Evolutionary conservation across 2,329 filamentous ascomycete species (phyloP).

Genomic region (Alternaria triticimaculans): DNA sequence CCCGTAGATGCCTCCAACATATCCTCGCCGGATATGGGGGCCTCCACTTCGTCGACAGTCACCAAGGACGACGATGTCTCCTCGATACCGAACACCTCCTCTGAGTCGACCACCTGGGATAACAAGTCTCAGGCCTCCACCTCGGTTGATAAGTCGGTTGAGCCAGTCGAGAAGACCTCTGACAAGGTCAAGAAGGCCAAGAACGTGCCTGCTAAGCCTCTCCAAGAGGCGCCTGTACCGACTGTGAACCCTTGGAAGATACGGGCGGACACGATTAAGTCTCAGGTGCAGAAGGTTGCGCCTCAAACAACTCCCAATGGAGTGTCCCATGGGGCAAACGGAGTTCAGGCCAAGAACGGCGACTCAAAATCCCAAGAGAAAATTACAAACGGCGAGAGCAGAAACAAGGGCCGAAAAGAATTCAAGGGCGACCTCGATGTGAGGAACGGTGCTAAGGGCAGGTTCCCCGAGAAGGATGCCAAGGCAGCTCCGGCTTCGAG

Average conservation of each 20-base stretch:
- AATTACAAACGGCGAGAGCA: slow-evolving; percentile 22
- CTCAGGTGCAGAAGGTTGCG: slow-evolving; percentile 57
- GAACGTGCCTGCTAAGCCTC: slow-evolving; percentile 59
- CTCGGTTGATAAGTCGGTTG: slow-evolving; percentile 67
- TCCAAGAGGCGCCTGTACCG: slow-evolving; percentile 83
- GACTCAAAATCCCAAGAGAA: slow-evolving; percentile 31
- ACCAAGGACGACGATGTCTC: slow-evolving; percentile 67
- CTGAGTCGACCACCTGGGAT: slow-evolving; percentile 72
- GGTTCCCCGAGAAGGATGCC: slow-evolving; percentile 37
- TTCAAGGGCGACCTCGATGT: slow-evolving; percentile 31
- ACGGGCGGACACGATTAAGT: slow-evolving; percentile 70
- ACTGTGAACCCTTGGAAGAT: slow-evolving; percentile 88
- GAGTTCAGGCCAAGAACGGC: slow-evolving; percentile 31
- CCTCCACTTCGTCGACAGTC: slow-evolving; percentile 60
- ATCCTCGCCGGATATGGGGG: slow-evolving; percentile 62
- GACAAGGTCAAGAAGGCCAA: slow-evolving; percentile 59
- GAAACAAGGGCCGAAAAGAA: slow-evolving; percentile 36
- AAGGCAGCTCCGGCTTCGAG: slow-evolving; percentile 22
- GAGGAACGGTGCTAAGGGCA: slow-evolving; percentile 38
- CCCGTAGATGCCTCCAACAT: slow-evolving; percentile 33
- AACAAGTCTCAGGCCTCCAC: slow-evolving; percentile 68
- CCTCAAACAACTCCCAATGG: slow-evolving; percentile 46
- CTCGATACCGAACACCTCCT: slow-evolving; percentile 67
- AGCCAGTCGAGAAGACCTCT: slow-evolving; percentile 58
- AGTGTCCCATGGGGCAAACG: slow-evolving; percentile 14